A percentile compares a stretch with the other conserved stretches of the same genome.
phyloP scores from a whole-genome alignment of 1,284 basidiomycete genomes.

The Psilocybe mexicana region DNA sequence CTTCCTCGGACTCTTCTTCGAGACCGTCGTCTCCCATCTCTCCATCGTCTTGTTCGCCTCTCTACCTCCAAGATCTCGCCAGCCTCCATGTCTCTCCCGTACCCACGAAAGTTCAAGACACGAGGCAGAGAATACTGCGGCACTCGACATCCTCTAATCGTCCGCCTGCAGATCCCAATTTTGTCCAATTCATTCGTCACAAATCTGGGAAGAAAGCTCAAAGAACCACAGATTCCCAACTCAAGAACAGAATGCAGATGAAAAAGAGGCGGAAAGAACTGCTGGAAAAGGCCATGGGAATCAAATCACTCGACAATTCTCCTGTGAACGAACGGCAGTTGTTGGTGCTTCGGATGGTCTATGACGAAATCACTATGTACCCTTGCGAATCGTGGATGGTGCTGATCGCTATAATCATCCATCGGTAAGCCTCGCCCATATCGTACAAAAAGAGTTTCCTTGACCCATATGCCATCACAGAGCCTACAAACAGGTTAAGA shows the following conservation, averaged over 20 bases:
- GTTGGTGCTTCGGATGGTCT: slow-evolving; percentile 56
- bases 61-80: slow-evolving; percentile 19
- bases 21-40: slow-evolving; percentile 7
- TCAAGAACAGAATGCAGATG: slow-evolving; percentile 31
- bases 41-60: background rate
- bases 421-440: slow-evolving; percentile 36
- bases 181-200: slow-evolving; percentile 25
- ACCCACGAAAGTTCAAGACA: slow-evolving; percentile 17
- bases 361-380: slow-evolving; percentile 60
- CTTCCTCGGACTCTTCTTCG: slow-evolving; percentile 14
- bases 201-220: slow-evolving; percentile 26
- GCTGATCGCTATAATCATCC: slow-evolving; percentile 48
- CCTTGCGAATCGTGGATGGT: slow-evolving; percentile 57
- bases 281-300: slow-evolving; percentile 45
- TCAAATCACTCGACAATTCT: slow-evolving; percentile 55
- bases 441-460: background rate
- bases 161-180: slow-evolving; percentile 22
- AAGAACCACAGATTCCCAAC: slow-evolving; percentile 23
- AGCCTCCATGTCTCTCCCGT: slow-evolving; percentile 29
- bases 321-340: slow-evolving; percentile 55
- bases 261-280: slow-evolving; percentile 36
- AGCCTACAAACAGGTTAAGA: slow-evolving; percentile 57
- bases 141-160: slow-evolving; percentile 28
- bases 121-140: slow-evolving; percentile 24
- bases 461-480: slow-evolving; percentile 28